Conservation (phyloP, 1,139 yeast genomes). For the Pichia inconspicua region DNA sequence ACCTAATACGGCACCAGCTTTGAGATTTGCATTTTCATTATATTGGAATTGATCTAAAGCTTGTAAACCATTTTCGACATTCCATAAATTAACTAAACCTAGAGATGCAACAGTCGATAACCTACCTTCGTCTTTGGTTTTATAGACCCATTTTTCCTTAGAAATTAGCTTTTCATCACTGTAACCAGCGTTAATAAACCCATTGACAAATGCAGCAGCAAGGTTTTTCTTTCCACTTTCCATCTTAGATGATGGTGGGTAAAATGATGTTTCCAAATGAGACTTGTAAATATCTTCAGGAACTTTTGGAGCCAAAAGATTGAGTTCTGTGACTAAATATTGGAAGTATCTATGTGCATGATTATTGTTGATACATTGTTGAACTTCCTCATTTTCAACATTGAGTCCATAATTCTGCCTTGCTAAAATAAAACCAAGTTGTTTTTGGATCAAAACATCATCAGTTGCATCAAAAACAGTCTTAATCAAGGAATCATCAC, state of each 20-base stretch:
- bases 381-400: slow-evolving; percentile 64
- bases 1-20: slow-evolving; percentile 95
- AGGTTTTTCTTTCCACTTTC: slow-evolving; percentile 94
- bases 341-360: slow-evolving; percentile 72
- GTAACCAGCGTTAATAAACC: slow-evolving; percentile 84
- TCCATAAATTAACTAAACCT: slow-evolving; percentile 91
- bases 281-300: slow-evolving; percentile 95
- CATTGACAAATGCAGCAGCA: slow-evolving; percentile 92
- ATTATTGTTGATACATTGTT: slow-evolving; percentile 77
- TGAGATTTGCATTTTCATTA: slow-evolving; percentile 77
- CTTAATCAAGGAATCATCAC: slow-evolving; percentile 67
- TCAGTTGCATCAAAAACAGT: slow-evolving; percentile 70
- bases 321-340: slow-evolving; percentile 79
- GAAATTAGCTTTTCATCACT: slow-evolving; percentile 77
- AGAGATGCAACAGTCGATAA: slow-evolving; percentile 89
- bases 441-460: slow-evolving; percentile 74
- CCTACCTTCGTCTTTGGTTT: slow-evolving; percentile 90
- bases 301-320: slow-evolving; percentile 78
- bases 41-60: slow-evolving; percentile 82
- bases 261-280: slow-evolving; percentile 54
- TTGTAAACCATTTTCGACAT: slow-evolving; percentile 81
- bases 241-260: slow-evolving; percentile 54
- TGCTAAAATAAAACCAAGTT: slow-evolving; percentile 82
- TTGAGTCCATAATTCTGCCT: slow-evolving; percentile 79
- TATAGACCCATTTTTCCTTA: slow-evolving; percentile 75